Percentiles rank a stretch among this genome's conserved stretches.
Conservation (phyloP, 2,329 filamentous ascomycete species). For the Metarhizium humberi region DNA sequence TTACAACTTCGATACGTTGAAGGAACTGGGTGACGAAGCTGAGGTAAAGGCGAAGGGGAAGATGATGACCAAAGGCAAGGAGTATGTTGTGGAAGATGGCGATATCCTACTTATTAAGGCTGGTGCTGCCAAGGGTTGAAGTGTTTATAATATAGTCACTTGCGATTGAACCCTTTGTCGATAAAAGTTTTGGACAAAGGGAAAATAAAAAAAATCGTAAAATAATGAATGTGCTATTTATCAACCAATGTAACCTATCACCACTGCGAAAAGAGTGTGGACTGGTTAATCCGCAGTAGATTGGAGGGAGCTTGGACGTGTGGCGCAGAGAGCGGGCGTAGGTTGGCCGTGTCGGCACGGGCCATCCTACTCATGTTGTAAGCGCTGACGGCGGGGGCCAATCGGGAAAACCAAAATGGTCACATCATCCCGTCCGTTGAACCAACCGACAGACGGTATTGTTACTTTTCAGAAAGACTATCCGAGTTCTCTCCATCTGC, state of each 20-base stretch:
- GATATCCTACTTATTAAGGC: constrained; percentile 84
- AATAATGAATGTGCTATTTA: constrained; percentile 14
- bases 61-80: constrained; percentile 97
- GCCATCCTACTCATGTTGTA: too few species aligned
- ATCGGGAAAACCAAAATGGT: too few species aligned
- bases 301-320: too few species aligned
- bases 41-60: constrained; percentile 91
- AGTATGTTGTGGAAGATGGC: constrained; percentile 82
- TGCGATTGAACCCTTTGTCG: neutral
- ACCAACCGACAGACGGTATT: neutral
- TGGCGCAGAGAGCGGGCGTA: too few species aligned
- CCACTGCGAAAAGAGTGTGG: neutral
- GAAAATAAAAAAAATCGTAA: constrained; percentile 3
- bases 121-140: constrained; percentile 65
- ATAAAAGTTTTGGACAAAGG: constrained; percentile 2
- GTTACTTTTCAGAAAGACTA: neutral
- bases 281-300: too few species aligned
- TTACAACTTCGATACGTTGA: constrained; percentile 76
- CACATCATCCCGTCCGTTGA: too few species aligned
- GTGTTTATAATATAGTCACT: neutral
- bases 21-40: constrained; percentile 81
- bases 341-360: too few species aligned
- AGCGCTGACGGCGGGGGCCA: too few species aligned
- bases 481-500: neutral
- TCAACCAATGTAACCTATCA: neutral